These are phyloP conservation scores for Linum tenue DNA, from an alignment of 345 rosid species.

Conservation along the genomic window DNA sequence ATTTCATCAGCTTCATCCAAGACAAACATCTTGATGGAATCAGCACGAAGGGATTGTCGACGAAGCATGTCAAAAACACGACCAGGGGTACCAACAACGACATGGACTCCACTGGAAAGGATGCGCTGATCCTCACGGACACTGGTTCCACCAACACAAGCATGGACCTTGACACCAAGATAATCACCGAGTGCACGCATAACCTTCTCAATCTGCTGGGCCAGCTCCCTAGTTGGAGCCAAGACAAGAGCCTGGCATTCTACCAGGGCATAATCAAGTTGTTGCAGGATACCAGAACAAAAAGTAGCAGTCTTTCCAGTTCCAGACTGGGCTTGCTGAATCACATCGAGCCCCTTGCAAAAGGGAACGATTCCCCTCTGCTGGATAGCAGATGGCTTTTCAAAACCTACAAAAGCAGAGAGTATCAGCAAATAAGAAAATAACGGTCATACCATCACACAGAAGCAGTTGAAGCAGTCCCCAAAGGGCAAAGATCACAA, in stretches of 20 bases:
- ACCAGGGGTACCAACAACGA: slow-evolving; percentile 28
- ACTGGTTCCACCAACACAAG: slow-evolving; percentile 30
- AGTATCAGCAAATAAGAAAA: not conserved
- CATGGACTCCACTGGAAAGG: slow-evolving; percentile 23
- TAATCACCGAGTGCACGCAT: slow-evolving; percentile 25
- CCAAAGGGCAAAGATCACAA: no score
- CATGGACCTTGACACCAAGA: slow-evolving; percentile 24
- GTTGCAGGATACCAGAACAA: slow-evolving; percentile 22
- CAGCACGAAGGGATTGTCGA: slow-evolving; percentile 18
- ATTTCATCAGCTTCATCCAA: slow-evolving; percentile 6
- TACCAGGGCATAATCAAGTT: slow-evolving; percentile 15
- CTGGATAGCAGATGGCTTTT: slow-evolving; percentile 26
- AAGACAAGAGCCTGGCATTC: slow-evolving; percentile 27
- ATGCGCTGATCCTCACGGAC: slow-evolving; percentile 21
- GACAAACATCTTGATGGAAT: slow-evolving; percentile 21
- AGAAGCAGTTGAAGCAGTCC: no score
- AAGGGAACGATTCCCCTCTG: slow-evolving; percentile 25
- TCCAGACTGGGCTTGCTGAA: slow-evolving; percentile 27
- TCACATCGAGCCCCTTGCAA: slow-evolving; percentile 22
- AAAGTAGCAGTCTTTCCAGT: slow-evolving; percentile 27
- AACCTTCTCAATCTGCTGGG: slow-evolving; percentile 24
- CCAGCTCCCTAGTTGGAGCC: slow-evolving; percentile 28
- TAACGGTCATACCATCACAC: no score
- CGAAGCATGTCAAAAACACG: slow-evolving; percentile 22
- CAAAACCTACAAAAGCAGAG: slow-evolving; percentile 9